These are phyloP conservation scores for Yamadazyma sp. DNA, from an alignment of 805 yeast species.

Conservation along the genomic window DNA sequence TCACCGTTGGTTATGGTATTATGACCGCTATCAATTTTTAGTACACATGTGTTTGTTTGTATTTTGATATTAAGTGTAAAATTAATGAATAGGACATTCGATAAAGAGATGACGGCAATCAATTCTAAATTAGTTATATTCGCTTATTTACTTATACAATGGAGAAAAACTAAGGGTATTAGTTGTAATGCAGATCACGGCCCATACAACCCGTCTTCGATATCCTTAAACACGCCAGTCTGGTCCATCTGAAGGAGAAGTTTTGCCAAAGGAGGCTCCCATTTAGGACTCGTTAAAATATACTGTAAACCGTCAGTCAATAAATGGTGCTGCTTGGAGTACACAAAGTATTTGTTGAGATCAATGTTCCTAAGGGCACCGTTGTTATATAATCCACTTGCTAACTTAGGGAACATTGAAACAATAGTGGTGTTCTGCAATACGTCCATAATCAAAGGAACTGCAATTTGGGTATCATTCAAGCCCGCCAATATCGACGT, in stretches of 20 bases:
- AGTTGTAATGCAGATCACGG: slow-evolving; percentile 7
- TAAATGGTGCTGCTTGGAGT: slow-evolving; percentile 23
- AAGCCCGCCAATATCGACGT: slow-evolving; percentile 29
- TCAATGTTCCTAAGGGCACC: slow-evolving; percentile 36
- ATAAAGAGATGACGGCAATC: no score
- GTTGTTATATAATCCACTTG: slow-evolving; percentile 25
- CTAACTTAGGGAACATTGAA: slow-evolving; percentile 23
- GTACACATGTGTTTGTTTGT: background rate
- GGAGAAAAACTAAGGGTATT: slow-evolving; percentile 7
- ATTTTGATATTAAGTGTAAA: background rate
- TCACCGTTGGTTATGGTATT: slow-evolving; percentile 42
- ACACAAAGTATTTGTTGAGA: slow-evolving; percentile 20
- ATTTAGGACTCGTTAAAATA: slow-evolving; percentile 28
- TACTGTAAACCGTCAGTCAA: slow-evolving; percentile 25
- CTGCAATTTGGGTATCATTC: slow-evolving; percentile 29
- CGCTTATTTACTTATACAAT: slow-evolving; percentile 4
- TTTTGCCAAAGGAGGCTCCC: slow-evolving; percentile 32
- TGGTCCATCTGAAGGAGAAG: slow-evolving; percentile 31
- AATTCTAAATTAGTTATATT: no score
- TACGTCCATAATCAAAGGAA: slow-evolving; percentile 26
- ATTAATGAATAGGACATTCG: no score
- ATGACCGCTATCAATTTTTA: slow-evolving; percentile 32
- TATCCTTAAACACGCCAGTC: slow-evolving; percentile 28
- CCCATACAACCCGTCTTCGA: slow-evolving; percentile 34
- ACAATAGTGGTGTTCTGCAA: slow-evolving; percentile 23